These are phyloP conservation scores for Lentinula lateritia DNA, from an alignment of 768 basidiomycete genomes.

Conservation along the genomic window DNA sequence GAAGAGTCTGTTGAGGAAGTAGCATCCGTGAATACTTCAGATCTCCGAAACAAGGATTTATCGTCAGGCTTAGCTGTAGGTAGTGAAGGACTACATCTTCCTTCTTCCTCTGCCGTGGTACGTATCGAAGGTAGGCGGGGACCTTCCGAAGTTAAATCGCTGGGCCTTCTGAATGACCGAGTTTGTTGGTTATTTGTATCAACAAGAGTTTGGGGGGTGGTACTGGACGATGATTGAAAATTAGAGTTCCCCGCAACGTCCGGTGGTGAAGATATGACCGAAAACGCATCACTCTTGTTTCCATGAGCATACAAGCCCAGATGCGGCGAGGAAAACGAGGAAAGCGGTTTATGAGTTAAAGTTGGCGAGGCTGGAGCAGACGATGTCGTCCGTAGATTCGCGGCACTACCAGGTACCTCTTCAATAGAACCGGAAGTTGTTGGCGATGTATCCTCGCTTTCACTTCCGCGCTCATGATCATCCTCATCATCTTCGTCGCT, in stretches of 20 bases:
- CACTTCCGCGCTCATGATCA: conserved; percentile 16
- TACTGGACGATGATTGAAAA: background rate
- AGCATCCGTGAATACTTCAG: background rate
- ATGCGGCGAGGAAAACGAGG: background rate
- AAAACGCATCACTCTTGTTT: conserved; percentile 1
- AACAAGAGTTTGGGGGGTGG: background rate
- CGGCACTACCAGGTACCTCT: background rate
- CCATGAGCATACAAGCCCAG: conserved; percentile 9
- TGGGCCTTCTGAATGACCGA: background rate
- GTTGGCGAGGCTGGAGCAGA: conserved; percentile 4
- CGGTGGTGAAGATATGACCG: conserved; percentile 14
- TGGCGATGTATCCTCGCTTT: conserved; percentile 3
- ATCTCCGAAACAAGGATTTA: background rate
- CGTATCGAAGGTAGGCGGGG: conserved; percentile 47
- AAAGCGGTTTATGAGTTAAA: background rate
- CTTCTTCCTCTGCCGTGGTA: conserved; percentile 39
- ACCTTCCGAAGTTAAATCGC: background rate
- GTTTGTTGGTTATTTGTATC: background rate
- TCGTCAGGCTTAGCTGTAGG: conserved; percentile 8
- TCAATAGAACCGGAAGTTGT: background rate
- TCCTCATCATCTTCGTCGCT: conserved; percentile 23
- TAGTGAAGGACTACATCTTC: conserved; percentile 11
- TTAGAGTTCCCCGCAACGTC: background rate
- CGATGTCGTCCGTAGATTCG: background rate
- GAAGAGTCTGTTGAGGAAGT: background rate